A percentile compares a stretch with the other conserved stretches of the same genome.
Conservation (phyloP, 768 basidiomycete species). For the Epithele typhae region DNA sequence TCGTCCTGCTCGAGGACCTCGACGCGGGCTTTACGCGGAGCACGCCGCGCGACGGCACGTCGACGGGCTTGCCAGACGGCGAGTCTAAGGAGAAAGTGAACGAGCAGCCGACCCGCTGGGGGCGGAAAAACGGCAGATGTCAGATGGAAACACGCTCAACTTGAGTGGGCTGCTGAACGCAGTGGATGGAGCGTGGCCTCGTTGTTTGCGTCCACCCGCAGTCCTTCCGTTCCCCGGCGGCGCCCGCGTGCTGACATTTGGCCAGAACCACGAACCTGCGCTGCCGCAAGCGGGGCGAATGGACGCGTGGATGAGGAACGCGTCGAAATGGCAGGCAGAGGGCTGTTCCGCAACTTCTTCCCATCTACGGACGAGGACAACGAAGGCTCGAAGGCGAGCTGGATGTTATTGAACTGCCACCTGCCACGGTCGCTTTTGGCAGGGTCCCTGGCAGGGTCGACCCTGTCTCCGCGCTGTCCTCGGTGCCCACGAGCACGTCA, state of each 20-base stretch:
- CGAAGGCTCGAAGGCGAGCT: constrained; percentile 37
- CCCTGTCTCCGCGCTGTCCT: constrained; percentile 44
- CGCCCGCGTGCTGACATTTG: constrained; percentile 1
- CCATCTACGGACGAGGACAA: constrained; percentile 60
- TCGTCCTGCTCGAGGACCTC: constrained; percentile 86
- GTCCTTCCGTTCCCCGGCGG: neutral
- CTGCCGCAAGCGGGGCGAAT: constrained; percentile 88
- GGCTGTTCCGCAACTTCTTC: constrained; percentile 88
- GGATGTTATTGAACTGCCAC: constrained; percentile 40
- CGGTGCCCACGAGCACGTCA: constrained; percentile 32
- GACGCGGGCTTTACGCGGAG: constrained; percentile 86
- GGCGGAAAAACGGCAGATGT: constrained; percentile 51
- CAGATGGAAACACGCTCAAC: constrained; percentile 77
- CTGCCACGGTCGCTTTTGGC: constrained; percentile 33
- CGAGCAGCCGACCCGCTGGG: constrained; percentile 34
- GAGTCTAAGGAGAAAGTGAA: constrained; percentile 32
- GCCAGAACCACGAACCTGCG: constrained; percentile 81
- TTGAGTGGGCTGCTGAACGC: constrained; percentile 82
- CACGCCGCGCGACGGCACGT: constrained; percentile 56
- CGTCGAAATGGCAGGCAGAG: constrained; percentile 82
- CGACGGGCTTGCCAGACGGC: constrained; percentile 41
- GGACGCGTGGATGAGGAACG: constrained; percentile 90
- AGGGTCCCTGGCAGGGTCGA: constrained; percentile 39
- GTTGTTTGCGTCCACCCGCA: constrained; percentile 72
- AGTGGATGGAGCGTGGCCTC: constrained; percentile 84